Evolutionary conservation across 441 rosid species (phyloP), one percentile per base, ranked within the genome.

Genomic region (Geranium incanum): DNA sequence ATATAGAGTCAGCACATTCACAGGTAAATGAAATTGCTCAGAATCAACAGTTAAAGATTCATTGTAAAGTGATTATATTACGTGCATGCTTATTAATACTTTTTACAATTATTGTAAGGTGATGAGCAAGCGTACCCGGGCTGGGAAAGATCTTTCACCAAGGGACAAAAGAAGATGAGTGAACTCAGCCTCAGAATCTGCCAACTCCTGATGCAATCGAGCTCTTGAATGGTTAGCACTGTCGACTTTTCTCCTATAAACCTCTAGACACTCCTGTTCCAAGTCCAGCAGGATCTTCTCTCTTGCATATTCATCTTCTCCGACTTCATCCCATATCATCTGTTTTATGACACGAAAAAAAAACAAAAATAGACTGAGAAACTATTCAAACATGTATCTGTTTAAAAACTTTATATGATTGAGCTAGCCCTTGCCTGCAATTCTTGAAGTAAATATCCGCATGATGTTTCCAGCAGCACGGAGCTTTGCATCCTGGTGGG

Each of bases 301-400:
- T 77, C 98, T 83, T 69, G 86, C 89, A 68, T 80, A 83, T 78
- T 89, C 85, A 70, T 85, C 87, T 79, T 92, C 89, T 70, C 99
- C 99, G 62, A 95, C 98, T 80, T 95, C 99, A 82, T 92, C 93
- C 99, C 99, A 95, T 68, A 95, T 95, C 86, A 90, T 90, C 99
- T 95, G 86, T 80, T 66, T 59, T 77, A 55, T 45, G 55, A 74
- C 6, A 71, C 64, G 41, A 72, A 36, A 41, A 21, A 65, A 66
- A 62, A 62, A 48, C 3, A 38, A 50, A 60, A 16, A 70, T 33
- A 79, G 12, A 70, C 15, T 67, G 11, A 74, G 38, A 70, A 65
- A 74, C 65, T 48, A 65, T 57, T 69, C 13, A 60, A n/a, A 4
- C 59, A 7, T 0, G 11, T 41, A 18, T 63, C 3, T 12, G 38